These are phyloP conservation scores for Ceratocystiopsis sp. DNA, from an alignment of 2,329 filamentous ascomycete species.

Conservation along the genomic window DNA sequence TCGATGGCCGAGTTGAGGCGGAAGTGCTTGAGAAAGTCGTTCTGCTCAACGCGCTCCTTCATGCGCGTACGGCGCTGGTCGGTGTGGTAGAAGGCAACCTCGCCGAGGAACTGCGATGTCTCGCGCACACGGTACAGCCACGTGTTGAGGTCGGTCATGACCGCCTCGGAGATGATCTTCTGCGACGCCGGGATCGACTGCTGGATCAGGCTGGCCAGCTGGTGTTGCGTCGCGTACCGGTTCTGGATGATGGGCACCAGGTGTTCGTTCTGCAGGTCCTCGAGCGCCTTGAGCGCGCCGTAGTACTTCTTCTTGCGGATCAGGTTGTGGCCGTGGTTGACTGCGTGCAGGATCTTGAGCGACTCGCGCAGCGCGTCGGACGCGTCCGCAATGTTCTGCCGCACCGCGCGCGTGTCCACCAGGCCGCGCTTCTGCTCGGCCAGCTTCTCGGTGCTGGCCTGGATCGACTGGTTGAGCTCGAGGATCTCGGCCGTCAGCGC, in stretches of 20 bases:
- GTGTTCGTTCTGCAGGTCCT: constrained; percentile 92
- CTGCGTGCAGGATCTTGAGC: constrained; percentile 75
- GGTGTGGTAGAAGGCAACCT: constrained; percentile 93
- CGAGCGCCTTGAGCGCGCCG: constrained; percentile 77
- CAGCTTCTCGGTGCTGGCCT: constrained; percentile 83
- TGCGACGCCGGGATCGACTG: constrained; percentile 88
- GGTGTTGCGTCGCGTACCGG: constrained; percentile 86
- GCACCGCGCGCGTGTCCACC: constrained; percentile 78
- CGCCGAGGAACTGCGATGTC: constrained; percentile 86
- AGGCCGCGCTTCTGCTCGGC: constrained; percentile 88
- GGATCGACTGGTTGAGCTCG: constrained; percentile 83
- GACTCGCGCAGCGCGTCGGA: constrained; percentile 79
- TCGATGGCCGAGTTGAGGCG: constrained; percentile 93
- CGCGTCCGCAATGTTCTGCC: constrained; percentile 91
- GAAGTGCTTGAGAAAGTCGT: constrained; percentile 62
- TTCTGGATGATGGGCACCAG: constrained; percentile 54
- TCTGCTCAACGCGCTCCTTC: constrained; percentile 62
- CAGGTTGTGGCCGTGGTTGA: constrained; percentile 87
- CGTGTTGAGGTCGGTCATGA: constrained; percentile 92
- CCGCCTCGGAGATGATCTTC: constrained; percentile 83
- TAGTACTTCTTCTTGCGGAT: constrained; percentile 91
- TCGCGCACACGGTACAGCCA: constrained; percentile 93
- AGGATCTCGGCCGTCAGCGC: constrained; percentile 79
- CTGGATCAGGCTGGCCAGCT: constrained; percentile 88
- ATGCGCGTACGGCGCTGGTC: constrained; percentile 71